A percentile compares a stretch with the other conserved stretches of the same genome.
Conservation (phyloP, 768 basidiomycete genomes). For the Amanita phalloides region DNA sequence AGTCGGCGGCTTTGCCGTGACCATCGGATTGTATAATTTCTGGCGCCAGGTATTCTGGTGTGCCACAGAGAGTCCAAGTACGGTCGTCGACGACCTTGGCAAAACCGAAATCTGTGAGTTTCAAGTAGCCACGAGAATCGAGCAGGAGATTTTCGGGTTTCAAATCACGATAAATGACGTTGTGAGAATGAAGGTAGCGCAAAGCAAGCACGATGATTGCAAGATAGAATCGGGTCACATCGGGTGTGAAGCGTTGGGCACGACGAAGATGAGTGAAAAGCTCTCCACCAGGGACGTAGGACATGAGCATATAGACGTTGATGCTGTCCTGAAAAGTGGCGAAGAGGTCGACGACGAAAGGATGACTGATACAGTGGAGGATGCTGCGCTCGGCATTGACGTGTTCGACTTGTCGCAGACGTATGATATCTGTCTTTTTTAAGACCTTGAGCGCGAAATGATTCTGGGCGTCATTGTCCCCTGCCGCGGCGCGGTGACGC, state of each 20-base stretch:
- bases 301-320: conserved; percentile 98
- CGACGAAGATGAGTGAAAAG: conserved; percentile 94
- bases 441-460: conserved; percentile 88
- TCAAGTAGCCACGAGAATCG: conserved; percentile 86
- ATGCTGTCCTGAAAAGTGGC: conserved; percentile 92
- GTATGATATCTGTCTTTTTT: conserved; percentile 76
- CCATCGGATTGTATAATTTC: conserved; percentile 98
- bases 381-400: conserved; percentile 96
- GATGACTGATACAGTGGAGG: conserved; percentile 83
- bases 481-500: conserved; percentile 47
- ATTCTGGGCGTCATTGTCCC: conserved; percentile 37
- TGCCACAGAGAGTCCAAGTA: conserved; percentile 96
- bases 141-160: conserved; percentile 98
- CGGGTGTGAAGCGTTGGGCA: conserved; percentile 89
- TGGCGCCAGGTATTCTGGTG: conserved; percentile 94
- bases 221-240: conserved; percentile 96
- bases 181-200: conserved; percentile 89
- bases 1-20: conserved; percentile 96
- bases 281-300: conserved; percentile 94
- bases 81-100: conserved; percentile 96
- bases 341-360: conserved; percentile 94
- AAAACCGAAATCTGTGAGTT: conserved; percentile 96
- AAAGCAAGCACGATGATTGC: conserved; percentile 93
- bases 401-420: conserved; percentile 92
- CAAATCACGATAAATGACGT: conserved; percentile 97